A percentile compares a stretch with the other conserved stretches of the same genome.
Conservation (phyloP, 768 basidiomycete genomes). For the Tricholoma matsutake region DNA sequence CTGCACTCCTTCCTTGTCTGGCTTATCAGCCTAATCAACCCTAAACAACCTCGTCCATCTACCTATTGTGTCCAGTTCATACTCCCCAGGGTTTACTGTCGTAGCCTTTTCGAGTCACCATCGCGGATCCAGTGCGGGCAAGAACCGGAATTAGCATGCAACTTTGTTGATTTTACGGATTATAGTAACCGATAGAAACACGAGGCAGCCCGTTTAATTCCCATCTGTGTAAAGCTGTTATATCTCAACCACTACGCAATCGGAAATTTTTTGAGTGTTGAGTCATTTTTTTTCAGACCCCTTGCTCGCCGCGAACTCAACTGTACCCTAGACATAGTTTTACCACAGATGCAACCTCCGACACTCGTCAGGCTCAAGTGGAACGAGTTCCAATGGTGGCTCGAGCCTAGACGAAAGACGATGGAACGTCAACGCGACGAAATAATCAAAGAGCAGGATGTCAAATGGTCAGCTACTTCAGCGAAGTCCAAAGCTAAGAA, state of each 20-base stretch:
- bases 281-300: slow-evolving; percentile 24
- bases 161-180: slow-evolving; percentile 23
- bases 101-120: slow-evolving; percentile 12
- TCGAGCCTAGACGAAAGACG: slow-evolving; percentile 21
- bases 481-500: slow-evolving; percentile 11
- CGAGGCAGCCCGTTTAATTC: slow-evolving; percentile 39
- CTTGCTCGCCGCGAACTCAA: slow-evolving; percentile 13
- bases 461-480: slow-evolving; percentile 22
- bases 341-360: slow-evolving; percentile 16
- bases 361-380: slow-evolving; percentile 32
- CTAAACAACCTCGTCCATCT: slow-evolving; percentile 13
- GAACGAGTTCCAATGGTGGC: slow-evolving; percentile 33
- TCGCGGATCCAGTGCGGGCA: slow-evolving; percentile 30
- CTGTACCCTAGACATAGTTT: slow-evolving; percentile 15
- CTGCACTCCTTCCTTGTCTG: slow-evolving; percentile 10
- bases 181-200: slow-evolving; percentile 34
- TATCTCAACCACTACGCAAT: slow-evolving; percentile 26
- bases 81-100: slow-evolving; percentile 10
- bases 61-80: slow-evolving; percentile 10
- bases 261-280: slow-evolving; percentile 27
- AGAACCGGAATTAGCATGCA: slow-evolving; percentile 26
- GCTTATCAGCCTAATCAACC: slow-evolving; percentile 21
- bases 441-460: slow-evolving; percentile 26
- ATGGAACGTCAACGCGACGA: slow-evolving; percentile 24
- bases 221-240: slow-evolving; percentile 26